Conservation (phyloP, 1,284 basidiomycete genomes). For the Melampsora occidentalis region DNA sequence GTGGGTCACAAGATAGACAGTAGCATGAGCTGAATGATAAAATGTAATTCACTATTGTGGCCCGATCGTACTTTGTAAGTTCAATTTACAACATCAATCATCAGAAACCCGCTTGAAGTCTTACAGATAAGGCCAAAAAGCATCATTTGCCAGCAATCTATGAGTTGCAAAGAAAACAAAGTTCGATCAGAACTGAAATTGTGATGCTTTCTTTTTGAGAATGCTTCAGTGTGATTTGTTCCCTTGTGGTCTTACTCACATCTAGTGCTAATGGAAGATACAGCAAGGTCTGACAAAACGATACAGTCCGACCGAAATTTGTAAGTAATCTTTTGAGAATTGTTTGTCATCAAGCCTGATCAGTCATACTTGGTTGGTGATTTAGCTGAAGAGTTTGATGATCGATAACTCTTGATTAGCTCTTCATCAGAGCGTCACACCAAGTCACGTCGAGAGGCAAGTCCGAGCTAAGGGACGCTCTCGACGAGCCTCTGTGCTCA, state of each 20-base stretch:
- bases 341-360: too few species aligned
- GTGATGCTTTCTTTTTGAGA: background rate
- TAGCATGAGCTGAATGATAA: constrained; percentile 48
- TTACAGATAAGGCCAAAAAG: constrained; percentile 50
- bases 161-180: background rate
- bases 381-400: too few species aligned
- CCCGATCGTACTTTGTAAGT: background rate
- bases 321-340: constrained; percentile 28
- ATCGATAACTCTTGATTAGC: too few species aligned
- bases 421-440: too few species aligned
- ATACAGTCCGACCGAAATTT: constrained; percentile 25
- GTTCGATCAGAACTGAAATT: background rate
- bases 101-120: background rate
- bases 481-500: too few species aligned
- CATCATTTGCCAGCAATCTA: constrained; percentile 50
- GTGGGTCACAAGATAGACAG: constrained; percentile 47
- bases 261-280: constrained; percentile 38
- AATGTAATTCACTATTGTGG: constrained; percentile 44
- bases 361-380: too few species aligned
- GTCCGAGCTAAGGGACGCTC: too few species aligned
- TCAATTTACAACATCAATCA: background rate
- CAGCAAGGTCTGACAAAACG: constrained; percentile 24
- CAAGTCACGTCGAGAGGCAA: too few species aligned
- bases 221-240: background rate
- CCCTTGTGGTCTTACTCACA: background rate